Percentiles rank a stretch among this genome's conserved stretches.
phyloP scores from a whole-genome alignment of 345 rosid genomes.

The Sisymbrium altissimum region DNA sequence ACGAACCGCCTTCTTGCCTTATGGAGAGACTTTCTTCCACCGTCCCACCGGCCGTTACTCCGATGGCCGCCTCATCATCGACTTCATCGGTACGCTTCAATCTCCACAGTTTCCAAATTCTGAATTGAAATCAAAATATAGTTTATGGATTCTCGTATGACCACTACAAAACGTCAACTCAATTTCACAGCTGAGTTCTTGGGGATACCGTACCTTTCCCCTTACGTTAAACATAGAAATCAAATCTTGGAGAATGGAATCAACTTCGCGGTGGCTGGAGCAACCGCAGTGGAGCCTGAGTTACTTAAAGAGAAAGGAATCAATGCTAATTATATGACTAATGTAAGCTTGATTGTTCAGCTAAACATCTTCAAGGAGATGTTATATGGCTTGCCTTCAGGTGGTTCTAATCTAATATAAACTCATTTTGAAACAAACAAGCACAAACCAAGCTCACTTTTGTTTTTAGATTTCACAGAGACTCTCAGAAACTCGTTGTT shows the following conservation, averaged over 20 bases:
- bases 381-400: constrained; percentile 24
- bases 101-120: not conserved
- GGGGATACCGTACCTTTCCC: constrained; percentile 31
- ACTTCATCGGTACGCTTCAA: constrained; percentile 34
- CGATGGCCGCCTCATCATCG: constrained; percentile 46
- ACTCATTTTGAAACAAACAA: not conserved
- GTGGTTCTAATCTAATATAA: not conserved
- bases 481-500: constrained; percentile 29
- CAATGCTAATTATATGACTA: not conserved
- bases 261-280: constrained; percentile 45
- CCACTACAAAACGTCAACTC: not conserved
- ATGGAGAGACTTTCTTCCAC: constrained; percentile 39
- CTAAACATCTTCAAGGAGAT: constrained; percentile 23
- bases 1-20: constrained; percentile 26
- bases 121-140: too few species aligned
- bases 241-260: constrained; percentile 31
- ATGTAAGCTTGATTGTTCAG: not conserved
- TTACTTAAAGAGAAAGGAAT: not conserved
- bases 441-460: not conserved
- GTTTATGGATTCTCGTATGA: too few species aligned
- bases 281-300: constrained; percentile 33
- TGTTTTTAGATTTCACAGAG: constrained; percentile 27
- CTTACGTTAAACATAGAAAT: constrained; percentile 20
- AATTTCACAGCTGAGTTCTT: constrained; percentile 37
- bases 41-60: constrained; percentile 39